Evolutionary conservation across 192 early-diverging fungal species (phyloP), one percentile per base, ranked within the genome.

Genomic region (Cetraspora pellucida): DNA sequence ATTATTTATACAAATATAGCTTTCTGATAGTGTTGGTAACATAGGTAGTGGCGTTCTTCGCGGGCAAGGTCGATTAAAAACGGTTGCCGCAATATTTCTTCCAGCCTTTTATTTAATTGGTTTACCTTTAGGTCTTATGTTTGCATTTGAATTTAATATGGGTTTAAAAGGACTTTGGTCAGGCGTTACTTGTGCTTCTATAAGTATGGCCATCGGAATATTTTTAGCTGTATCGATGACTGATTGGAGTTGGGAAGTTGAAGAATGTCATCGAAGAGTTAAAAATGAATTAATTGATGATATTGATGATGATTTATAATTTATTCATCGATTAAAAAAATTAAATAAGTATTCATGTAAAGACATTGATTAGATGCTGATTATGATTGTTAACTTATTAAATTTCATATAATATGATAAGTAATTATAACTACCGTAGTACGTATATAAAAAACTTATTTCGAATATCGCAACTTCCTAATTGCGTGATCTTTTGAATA

Each of bases 61-160:
- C 47, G 95, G 95, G 43, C 88, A 89, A n/a, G 95, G 94, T 23
- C 81, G 89, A 8, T 94, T 92, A 69, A 85, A 93, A 14, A 72
- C 91, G 69, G 93, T 82, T 8, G 89, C 89, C 16, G 75, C 79
- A 28, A 59, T 91, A 64, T 89, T 89, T 76, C 59, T 91, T 70
- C 73, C 86, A 47, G 80, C 83, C 19, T 94, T 93, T 75, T 95
- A 95, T 78, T 60, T 89, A 16, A 70, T 93, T 14, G 92, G 88
- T 8, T 72, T 94, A 58, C 94, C 93, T 7, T n/a, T 89, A 13
- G 89, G 88, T 10, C 78, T 89, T 13, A 37, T 85, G 28, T 78
- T 92, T 66, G 85, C 91, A 31, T 85, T 94, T 75, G 77, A 80
- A 61, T 58, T 84, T 16, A 74, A 79, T 19, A 83, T 85, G 85